Evolutionary conservation across 805 yeast species (phyloP).

Genomic region (Komagataella pastoris): DNA sequence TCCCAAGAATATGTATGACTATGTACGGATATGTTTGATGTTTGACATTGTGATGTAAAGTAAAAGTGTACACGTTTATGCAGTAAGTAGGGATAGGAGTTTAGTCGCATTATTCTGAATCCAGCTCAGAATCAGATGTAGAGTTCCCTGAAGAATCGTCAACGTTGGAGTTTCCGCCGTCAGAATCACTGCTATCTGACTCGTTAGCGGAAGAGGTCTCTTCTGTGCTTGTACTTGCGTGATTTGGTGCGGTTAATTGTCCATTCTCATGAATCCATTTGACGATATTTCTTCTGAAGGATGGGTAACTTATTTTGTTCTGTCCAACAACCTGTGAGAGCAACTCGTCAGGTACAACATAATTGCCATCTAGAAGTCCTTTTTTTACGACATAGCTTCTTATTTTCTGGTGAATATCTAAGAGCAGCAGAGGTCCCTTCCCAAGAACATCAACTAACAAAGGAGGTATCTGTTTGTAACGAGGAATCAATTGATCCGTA

Average conservation of each 20-base stretch:
- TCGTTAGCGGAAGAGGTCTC: background rate
- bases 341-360: background rate
- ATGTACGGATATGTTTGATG: too few relatives aligned
- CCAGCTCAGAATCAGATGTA: background rate
- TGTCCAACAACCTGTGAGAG: background rate
- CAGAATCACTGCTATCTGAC: background rate
- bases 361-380: background rate
- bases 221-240: background rate
- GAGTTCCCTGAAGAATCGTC: background rate
- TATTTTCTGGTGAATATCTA: background rate
- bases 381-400: background rate
- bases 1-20: background rate
- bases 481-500: background rate
- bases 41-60: too few relatives aligned
- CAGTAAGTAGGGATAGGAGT: background rate
- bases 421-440: background rate
- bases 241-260: background rate
- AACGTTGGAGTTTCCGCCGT: background rate
- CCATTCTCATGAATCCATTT: background rate
- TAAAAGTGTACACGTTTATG: background rate
- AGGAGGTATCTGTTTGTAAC: background rate
- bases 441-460: background rate
- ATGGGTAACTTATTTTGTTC: background rate
- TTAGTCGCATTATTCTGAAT: background rate
- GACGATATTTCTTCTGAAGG: background rate